These are phyloP conservation scores for Globisporangium abappressorium DNA, from an alignment of 352 stramenopile genomes.

Conservation along the genomic window DNA sequence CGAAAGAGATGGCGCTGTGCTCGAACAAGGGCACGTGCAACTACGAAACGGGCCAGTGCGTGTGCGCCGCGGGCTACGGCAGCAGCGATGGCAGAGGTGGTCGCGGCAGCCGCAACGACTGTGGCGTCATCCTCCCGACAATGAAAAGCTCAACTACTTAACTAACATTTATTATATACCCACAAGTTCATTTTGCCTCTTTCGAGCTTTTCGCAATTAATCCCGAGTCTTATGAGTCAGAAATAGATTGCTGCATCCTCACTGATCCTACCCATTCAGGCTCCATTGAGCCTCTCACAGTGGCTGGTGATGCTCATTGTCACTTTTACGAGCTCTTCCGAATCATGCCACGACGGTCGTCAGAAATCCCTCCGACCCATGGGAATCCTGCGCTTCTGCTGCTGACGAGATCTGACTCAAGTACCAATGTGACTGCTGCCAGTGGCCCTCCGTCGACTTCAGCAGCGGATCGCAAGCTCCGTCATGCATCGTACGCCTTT, in stretches of 20 bases:
- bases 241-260: not conserved
- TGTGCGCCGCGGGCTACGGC: conserved; percentile 45
- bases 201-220: not conserved
- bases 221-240: not conserved
- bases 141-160: not conserved
- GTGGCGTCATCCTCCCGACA: conserved; percentile 31
- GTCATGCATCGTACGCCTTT: conserved; percentile 13
- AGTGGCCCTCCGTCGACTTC: not conserved
- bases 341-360: not conserved
- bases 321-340: not conserved
- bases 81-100: conserved; percentile 65
- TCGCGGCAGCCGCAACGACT: conserved; percentile 56
- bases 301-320: not conserved
- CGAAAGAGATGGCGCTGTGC: conserved; percentile 87
- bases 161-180: not conserved
- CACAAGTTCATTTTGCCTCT: not conserved
- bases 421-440: not conserved
- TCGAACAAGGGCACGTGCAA: conserved; percentile 89
- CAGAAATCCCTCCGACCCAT: not conserved
- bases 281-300: not conserved
- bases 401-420: conserved; percentile 1
- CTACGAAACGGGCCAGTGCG: conserved; percentile 40
- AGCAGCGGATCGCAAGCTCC: conserved; percentile 1
- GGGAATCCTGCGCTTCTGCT: not conserved
- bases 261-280: not conserved